Base-by-base conservation (phyloP, 768 basidiomycete genomes). In the Lyophyllum decastes region DNA sequence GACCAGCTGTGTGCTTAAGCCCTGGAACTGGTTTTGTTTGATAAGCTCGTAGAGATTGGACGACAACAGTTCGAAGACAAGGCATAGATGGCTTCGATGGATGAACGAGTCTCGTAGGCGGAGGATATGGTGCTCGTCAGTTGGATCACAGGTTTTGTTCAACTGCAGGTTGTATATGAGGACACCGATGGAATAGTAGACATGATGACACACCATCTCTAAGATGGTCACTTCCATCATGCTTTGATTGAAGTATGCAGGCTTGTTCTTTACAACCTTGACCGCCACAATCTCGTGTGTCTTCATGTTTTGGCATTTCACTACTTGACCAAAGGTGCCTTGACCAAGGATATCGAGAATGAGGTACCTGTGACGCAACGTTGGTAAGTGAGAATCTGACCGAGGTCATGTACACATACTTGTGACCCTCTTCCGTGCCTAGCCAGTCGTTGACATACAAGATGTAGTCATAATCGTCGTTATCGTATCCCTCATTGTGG, bases 161-260 rank as follows among this genome's bases (percentile, higher is more conserved):
- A 99, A 82, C 95, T 98, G 66, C 43, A 58, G 56, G 25, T 41
- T n/a, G 27, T 8, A 58, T 59, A 5, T 51, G 55, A 59, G 53
- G 60, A 48, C 17, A 17, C 46, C 2, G 46, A 27, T 5, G 7
- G 14, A n/a, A n/a, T n/a, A 26, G 34, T 12, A 5, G 46, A 49
- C 30, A n/a, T n/a, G 16, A 54, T 43, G 7, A 82, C 92, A 60
- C 54, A 95, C 95, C 75, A 98, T 77, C 71, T 98, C 94, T 45
- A 99, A 79, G 60, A 99, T 98, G 1, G 95, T 97, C 25, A 98
- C 96, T 74, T 99, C 97, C 97, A 99, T 99, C 92, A 97, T 98
- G 73, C 91, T 94, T 76, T 99, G 97, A 70, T 98, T 98, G 74
- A 97, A 95, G 78, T 99, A 99, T 0, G 97, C 97, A 5, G 96